A percentile compares a stretch with the other conserved stretches of the same genome.
phyloP scores from a whole-genome alignment of 306 rosid species.

The Pueraria montana region DNA sequence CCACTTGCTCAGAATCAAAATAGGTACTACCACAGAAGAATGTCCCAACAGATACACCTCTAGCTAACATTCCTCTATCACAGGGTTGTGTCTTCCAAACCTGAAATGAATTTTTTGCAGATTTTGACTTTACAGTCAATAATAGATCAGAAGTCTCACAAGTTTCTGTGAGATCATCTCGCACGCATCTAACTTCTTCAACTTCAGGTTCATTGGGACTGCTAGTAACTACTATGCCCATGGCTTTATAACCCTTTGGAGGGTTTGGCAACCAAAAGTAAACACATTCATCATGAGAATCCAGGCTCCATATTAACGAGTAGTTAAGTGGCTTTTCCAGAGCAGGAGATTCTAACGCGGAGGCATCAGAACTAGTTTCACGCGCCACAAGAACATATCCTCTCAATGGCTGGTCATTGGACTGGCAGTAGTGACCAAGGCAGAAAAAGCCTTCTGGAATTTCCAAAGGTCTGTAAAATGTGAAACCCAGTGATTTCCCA shows the following conservation, averaged over 20 bases:
- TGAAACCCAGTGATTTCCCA: slow-evolving; percentile 62
- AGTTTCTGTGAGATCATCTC: slow-evolving; percentile 83
- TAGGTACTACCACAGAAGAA: slow-evolving; percentile 68
- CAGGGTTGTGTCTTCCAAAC: slow-evolving; percentile 80
- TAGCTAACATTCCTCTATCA: slow-evolving; percentile 72
- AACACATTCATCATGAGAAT: slow-evolving; percentile 67
- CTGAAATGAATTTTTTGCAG: slow-evolving; percentile 54
- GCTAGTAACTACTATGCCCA: slow-evolving; percentile 79
- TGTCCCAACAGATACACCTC: slow-evolving; percentile 84
- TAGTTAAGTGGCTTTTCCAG: slow-evolving; percentile 68
- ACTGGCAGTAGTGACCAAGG: slow-evolving; percentile 89
- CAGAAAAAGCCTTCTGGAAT: slow-evolving; percentile 81
- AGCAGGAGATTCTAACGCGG: slow-evolving; percentile 56
- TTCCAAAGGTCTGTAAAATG: slow-evolving; percentile 79
- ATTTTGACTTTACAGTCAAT: slow-evolving; percentile 57
- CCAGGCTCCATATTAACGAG: slow-evolving; percentile 76
- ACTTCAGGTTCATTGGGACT: slow-evolving; percentile 63
- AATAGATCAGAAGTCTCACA: slow-evolving; percentile 70
- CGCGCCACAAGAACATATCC: slow-evolving; percentile 82
- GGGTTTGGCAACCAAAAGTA: slow-evolving; percentile 92
- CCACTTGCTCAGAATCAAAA: slow-evolving; percentile 55
- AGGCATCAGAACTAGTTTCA: slow-evolving; percentile 50
- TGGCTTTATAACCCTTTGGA: slow-evolving; percentile 80
- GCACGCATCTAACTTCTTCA: slow-evolving; percentile 76
- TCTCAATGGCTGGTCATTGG: slow-evolving; percentile 67